Evolutionary conservation across 495 filamentous ascomycete species (phyloP), one percentile per base, ranked within the genome.

Genomic region (Penicillium lividum): DNA sequence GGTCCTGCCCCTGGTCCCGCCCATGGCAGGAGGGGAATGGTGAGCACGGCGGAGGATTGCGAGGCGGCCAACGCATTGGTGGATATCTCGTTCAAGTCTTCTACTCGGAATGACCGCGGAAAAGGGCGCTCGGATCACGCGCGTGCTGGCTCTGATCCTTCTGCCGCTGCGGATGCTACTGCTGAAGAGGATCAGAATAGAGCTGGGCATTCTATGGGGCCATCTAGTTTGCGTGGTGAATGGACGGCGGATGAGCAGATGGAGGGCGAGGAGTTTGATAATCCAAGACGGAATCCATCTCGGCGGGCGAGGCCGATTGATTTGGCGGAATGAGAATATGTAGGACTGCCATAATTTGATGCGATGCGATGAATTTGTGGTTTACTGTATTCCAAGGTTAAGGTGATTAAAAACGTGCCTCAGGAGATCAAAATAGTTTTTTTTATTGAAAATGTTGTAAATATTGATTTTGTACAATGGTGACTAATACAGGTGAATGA

Each of bases 401-500:
- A 36, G 8, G 13, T 34, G 0, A n/a, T n/a, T n/a, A n/a, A 11
- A 13, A 4, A 11, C 8, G 33, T 13, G 3, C 33, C 10, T 36
- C 1, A 36, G 33, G 8, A 1, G 3, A 10, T 9, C 2, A 11
- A 36, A 36, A 0, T 11, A 36, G 10, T 10, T 36, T 4, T 0
- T 13, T 40, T 16, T 40, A 15, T 40, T 40, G 5, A 40, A 7
- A 40, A 40, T 40, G 38, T 16, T 7, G 13, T 15, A 13, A 16
- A 40, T 40, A 9, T 46, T 27, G 16, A 11, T 25, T 13, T 46
- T 46, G 43, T 46, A 46, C 43, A 46, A 46, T 27, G 27, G 43
- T 40, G n/a, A 40, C 43, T 46, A 46, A 46, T 46, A 46, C 43
- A 46, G 7, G 18, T 46, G 43, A 18, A 46, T 46, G 7, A 40